These are phyloP conservation scores for Immersiporthe knoxdaviesiana DNA, from an alignment of 2,329 filamentous ascomycete species.

Conservation along the genomic window DNA sequence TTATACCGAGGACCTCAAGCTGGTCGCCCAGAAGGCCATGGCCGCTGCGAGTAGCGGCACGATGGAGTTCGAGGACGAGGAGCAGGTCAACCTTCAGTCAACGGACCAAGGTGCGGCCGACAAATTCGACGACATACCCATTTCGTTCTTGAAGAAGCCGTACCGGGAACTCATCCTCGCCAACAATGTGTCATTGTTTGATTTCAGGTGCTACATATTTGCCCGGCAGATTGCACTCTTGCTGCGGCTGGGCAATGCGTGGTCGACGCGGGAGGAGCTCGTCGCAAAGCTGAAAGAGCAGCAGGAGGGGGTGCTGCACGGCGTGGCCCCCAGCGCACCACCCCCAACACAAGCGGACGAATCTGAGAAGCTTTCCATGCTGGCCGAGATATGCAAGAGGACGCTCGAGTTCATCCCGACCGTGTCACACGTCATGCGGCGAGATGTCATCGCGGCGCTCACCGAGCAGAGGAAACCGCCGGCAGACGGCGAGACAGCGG, in stretches of 20 bases:
- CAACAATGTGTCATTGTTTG: constrained; percentile 94
- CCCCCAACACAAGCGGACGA: constrained; percentile 59
- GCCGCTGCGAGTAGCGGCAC: constrained; percentile 38
- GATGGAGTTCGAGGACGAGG: constrained; percentile 39
- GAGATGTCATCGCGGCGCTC: constrained; percentile 72
- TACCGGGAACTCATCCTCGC: constrained; percentile 91
- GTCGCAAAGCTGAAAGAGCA: constrained; percentile 65
- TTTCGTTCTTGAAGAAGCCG: constrained; percentile 70
- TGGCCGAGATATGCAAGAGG: constrained; percentile 85
- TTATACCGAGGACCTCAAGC: constrained; percentile 74
- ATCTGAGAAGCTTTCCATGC: constrained; percentile 72
- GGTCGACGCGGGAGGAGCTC: constrained; percentile 64
- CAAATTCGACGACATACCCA: constrained; percentile 59
- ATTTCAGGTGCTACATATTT: constrained; percentile 94
- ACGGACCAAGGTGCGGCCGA: constrained; percentile 40
- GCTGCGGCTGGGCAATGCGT: constrained; percentile 78
- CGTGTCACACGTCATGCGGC: constrained; percentile 76
- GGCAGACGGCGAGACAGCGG: constrained; percentile 40
- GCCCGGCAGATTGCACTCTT: constrained; percentile 83
- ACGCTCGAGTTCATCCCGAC: constrained; percentile 83
- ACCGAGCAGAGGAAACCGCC: constrained; percentile 43
- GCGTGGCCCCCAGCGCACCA: constrained; percentile 56
- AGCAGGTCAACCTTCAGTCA: constrained; percentile 41
- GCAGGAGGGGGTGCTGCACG: constrained; percentile 60
- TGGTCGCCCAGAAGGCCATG: constrained; percentile 57